Conservation (phyloP, 495 filamentous ascomycete species). For the Xylaria scruposa region DNA sequence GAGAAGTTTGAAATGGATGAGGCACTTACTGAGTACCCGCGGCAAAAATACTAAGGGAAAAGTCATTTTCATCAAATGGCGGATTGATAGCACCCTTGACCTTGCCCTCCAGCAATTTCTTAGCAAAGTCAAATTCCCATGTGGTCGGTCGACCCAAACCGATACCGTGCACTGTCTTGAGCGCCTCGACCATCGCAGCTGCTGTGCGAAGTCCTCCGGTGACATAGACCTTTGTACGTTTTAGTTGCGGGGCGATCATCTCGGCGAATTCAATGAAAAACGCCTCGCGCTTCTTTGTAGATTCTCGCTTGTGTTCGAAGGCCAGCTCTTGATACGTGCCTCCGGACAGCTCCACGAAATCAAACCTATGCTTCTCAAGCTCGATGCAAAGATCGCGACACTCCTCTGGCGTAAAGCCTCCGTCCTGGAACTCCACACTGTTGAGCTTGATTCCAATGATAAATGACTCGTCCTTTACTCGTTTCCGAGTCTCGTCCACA, state of each 20-base stretch:
- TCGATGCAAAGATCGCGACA: conserved; percentile 58
- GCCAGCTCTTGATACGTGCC: conserved; percentile 65
- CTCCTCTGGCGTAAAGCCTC: conserved; percentile 64
- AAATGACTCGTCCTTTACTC: conserved; percentile 52
- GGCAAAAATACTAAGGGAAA: conserved; percentile 55
- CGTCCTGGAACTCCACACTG: conserved; percentile 68
- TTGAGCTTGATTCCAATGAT: conserved; percentile 72
- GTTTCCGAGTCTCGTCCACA: conserved; percentile 53
- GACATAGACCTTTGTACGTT: conserved; percentile 63
- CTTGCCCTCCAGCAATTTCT: conserved; percentile 56
- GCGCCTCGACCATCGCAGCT: conserved; percentile 64
- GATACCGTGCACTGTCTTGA: conserved; percentile 62
- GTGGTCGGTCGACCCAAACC: conserved; percentile 60
- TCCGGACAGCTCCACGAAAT: conserved; percentile 71
- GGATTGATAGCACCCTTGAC: conserved; percentile 52
- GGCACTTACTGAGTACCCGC: conserved; percentile 52
- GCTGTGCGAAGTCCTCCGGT: conserved; percentile 68
- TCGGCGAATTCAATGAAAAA: conserved; percentile 73
- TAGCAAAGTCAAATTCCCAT: conserved; percentile 57
- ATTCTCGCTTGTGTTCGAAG: conserved; percentile 59
- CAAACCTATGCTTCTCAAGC: conserved; percentile 62
- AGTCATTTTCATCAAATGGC: conserved; percentile 54
- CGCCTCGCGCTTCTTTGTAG: conserved; percentile 62
- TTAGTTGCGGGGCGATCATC: conserved; percentile 59
- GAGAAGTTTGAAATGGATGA: neutral